These are phyloP conservation scores for Neostapfia colusana DNA, from an alignment of 176 grass and related monocot genomes.

Conservation along the genomic window DNA sequence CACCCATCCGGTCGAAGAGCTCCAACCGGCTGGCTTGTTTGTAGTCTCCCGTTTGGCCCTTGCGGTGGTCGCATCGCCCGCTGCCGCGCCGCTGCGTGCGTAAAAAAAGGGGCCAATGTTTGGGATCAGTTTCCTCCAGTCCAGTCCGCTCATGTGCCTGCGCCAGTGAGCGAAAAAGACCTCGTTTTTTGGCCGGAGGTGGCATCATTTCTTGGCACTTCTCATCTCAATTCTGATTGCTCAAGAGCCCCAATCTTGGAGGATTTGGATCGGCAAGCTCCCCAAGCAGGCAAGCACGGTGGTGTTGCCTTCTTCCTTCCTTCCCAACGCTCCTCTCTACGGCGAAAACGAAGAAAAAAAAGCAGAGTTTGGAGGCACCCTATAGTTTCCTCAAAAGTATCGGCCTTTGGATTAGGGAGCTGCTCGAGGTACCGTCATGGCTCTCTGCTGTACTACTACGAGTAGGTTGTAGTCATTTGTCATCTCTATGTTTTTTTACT, in stretches of 20 bases:
- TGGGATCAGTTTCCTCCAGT: conserved; percentile 13
- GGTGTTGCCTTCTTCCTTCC: neutral
- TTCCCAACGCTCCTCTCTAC: neutral
- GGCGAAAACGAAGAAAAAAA: neutral
- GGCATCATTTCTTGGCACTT: neutral
- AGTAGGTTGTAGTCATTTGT: too few relatives aligned
- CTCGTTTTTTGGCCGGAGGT: neutral
- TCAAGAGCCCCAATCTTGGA: neutral
- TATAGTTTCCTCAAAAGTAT: conserved; percentile 15
- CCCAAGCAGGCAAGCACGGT: too few relatives aligned
- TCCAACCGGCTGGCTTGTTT: conserved; percentile 37
- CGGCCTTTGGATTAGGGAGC: neutral
- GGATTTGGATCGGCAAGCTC: neutral
- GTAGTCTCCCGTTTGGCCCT: conserved; percentile 26
- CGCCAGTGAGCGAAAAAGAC: conserved; percentile 6
- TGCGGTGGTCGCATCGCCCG: conserved; percentile 25
- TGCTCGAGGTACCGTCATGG: conserved; percentile 37
- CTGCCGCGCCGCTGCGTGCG: neutral
- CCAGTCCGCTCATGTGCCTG: conserved; percentile 27
- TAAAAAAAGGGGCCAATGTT: neutral
- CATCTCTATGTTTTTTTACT: neutral
- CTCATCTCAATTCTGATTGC: conserved; percentile 22
- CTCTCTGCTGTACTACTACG: neutral
- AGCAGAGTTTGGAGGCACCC: conserved; percentile 27
- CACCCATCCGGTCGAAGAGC: conserved; percentile 26